Evolutionary conservation across 1,139 yeast genomes (phyloP).

Genomic region (Yamadazyma buinensis): DNA sequence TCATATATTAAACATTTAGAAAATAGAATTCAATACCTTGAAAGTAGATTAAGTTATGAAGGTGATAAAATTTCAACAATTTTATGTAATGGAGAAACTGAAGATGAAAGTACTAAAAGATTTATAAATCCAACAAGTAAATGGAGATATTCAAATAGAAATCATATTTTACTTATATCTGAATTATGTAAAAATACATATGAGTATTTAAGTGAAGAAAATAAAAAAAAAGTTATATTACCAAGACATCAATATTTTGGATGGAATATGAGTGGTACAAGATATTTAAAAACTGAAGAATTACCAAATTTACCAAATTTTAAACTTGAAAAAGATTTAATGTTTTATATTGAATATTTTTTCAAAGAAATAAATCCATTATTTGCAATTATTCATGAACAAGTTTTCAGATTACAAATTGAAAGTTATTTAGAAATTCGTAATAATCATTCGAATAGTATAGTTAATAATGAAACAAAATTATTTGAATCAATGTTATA

Average conservation of each 20-base stretch:
- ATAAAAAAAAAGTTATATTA: conserved; percentile 33
- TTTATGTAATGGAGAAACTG: conserved; percentile 12
- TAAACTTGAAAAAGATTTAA: conserved; percentile 14
- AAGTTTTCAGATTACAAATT: conserved; percentile 51
- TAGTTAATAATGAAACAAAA: conserved; percentile 28
- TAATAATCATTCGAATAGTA: conserved; percentile 10
- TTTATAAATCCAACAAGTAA: conserved; percentile 30
- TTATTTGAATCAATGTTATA: conserved; percentile 52
- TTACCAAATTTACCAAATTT: conserved; percentile 34
- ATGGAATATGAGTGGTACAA: conserved; percentile 63
- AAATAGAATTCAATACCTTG: conserved; percentile 39
- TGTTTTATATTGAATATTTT: conserved; percentile 34
- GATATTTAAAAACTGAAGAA: conserved; percentile 40
- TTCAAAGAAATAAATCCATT: conserved; percentile 53
- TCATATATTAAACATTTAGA: conserved; percentile 33
- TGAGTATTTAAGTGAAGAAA: conserved; percentile 34
- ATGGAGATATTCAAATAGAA: conserved; percentile 51
- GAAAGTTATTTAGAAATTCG: conserved; percentile 28
- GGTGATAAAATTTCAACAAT: conserved; percentile 8
- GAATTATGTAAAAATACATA: conserved; percentile 42
- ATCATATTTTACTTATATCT: conserved; percentile 45
- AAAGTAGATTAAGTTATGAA: conserved; percentile 23
- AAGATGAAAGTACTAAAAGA: conserved; percentile 13
- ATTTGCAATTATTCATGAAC: conserved; percentile 51
- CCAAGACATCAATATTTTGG: conserved; percentile 63